A percentile compares a stretch with the other conserved stretches of the same genome.
phyloP scores from a whole-genome alignment of 108 stramenopile genomes.

The Conticribra weissflogii region DNA sequence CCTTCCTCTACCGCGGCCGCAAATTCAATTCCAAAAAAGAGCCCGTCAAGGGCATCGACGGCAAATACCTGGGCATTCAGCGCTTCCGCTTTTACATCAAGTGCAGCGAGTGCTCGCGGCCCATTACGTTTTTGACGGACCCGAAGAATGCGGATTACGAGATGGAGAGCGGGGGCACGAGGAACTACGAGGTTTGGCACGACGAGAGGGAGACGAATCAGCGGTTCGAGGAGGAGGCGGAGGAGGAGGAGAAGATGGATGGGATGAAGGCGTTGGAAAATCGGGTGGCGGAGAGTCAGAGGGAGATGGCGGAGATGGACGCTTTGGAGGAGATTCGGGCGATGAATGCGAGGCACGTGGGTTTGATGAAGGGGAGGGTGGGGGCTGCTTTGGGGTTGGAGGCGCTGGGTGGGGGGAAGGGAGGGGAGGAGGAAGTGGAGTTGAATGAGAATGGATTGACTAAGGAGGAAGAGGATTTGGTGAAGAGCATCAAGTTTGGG shows the following conservation, averaged over 20 bases:
- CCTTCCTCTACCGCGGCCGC: conserved; percentile 94
- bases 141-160: conserved; percentile 97
- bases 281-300: conserved; percentile 91
- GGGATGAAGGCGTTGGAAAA: conserved; percentile 96
- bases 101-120: conserved; percentile 86
- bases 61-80: conserved; percentile 94
- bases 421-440: conserved; percentile 31
- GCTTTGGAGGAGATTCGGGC: conserved; percentile 94
- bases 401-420: conserved; percentile 57
- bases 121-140: conserved; percentile 94
- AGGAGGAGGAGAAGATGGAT: conserved; percentile 88
- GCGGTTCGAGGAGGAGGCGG: conserved; percentile 63
- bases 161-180: conserved; percentile 92
- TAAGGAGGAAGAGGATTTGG: conserved; percentile 74
- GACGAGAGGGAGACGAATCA: conserved; percentile 82
- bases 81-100: conserved; percentile 95
- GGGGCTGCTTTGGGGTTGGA: conserved; percentile 41
- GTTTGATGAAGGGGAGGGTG: conserved; percentile 46
- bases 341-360: conserved; percentile 80
- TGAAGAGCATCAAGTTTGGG: conserved; percentile 79
- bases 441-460: conserved; percentile 75
- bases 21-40: conserved; percentile 98
- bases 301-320: conserved; percentile 96
- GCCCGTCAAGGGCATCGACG: conserved; percentile 82
- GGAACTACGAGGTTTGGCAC: conserved; percentile 95